Base-by-base conservation (phyloP, 2,329 filamentous ascomycete genomes). In the Emmonsiellopsis sp. region DNA sequence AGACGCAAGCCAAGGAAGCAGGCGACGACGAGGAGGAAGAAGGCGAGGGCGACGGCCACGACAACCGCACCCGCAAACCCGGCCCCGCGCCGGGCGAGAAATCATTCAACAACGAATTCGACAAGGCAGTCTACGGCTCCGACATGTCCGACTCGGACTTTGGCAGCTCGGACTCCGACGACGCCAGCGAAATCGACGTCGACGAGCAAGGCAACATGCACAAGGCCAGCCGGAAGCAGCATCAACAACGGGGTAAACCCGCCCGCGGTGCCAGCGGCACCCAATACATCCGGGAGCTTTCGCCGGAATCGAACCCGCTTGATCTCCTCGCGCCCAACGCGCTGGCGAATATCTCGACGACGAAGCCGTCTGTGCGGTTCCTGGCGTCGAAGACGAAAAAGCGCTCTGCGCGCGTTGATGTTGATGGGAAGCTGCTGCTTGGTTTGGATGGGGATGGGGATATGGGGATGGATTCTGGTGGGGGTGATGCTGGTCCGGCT, bases 121-220 rank as follows among this genome's bases (percentile, higher is more conserved):
- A 97, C 68, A 87, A 95, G 70, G 91, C 92, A n/a, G 82, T 98
- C 36, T 95, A 96, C 66, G 91, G 89, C 66, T 88, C 83, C 60
- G 85, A 77, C 48, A 68, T 83, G 45, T 77, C 76, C 10, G 75
- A 76, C 50, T 69, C 69, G 1, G 74, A 73, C 42, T 82, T 80
- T 4, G 80, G 83, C 17, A 83, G 81, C 0, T 82, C 84, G 34
- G 80, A 83, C 54, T 82, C 81, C 8, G 82, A 85, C 59, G 82
- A 84, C 73, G 59, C 68, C 42, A 72, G 68, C 53, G 70, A 71
- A 36, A 68, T 72, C 49, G 70, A 73, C 39, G 63, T 71, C 55
- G 71, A 71, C 55, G 63, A 68, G 39, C 60, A 63, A 14, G 68
- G 68, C 7, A 58, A 56, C 50, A 63, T 65, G 5, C 68, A 65